Evolutionary conservation across 352 stramenopile genomes (phyloP).

Genomic region (Phytopythium aichiense): DNA sequence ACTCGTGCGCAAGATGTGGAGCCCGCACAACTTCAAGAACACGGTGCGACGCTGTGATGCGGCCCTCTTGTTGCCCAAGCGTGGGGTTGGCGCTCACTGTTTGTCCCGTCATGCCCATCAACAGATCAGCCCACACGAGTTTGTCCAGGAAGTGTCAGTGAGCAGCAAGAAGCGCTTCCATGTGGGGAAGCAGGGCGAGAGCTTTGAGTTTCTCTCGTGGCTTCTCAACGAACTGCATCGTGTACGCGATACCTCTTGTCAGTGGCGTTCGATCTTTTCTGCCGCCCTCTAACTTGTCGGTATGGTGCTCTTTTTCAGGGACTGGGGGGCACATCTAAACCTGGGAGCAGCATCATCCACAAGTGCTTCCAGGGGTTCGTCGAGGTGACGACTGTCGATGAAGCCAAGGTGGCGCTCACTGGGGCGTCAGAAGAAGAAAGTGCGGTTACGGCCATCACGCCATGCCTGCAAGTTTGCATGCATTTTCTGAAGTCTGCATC

Average conservation of each 20-base stretch:
- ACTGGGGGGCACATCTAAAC: constrained; percentile 80
- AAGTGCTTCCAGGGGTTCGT: constrained; percentile 96
- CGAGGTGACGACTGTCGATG: constrained; percentile 86
- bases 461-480: constrained; percentile 53
- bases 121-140: constrained; percentile 94
- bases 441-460: constrained; percentile 40
- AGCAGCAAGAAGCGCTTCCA: constrained; percentile 97
- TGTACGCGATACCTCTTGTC: constrained; percentile 19
- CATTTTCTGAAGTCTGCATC: background rate
- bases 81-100: no score
- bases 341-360: constrained; percentile 92
- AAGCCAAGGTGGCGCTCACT: constrained; percentile 30
- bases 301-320: constrained; percentile 32
- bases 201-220: constrained; percentile 96
- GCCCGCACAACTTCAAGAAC: constrained; percentile 96
- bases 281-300: background rate
- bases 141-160: constrained; percentile 94
- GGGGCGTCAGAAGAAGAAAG: constrained; percentile 28
- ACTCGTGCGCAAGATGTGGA: constrained; percentile 98
- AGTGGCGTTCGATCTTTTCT: background rate
- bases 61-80: background rate
- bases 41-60: constrained; percentile 65
- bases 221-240: constrained; percentile 94
- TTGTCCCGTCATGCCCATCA: background rate
- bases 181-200: constrained; percentile 93